A percentile compares a stretch with the other conserved stretches of the same genome.
phyloP scores from a whole-genome alignment of 192 early-diverging fungal species.

The Lobosporangium transversale region DNA sequence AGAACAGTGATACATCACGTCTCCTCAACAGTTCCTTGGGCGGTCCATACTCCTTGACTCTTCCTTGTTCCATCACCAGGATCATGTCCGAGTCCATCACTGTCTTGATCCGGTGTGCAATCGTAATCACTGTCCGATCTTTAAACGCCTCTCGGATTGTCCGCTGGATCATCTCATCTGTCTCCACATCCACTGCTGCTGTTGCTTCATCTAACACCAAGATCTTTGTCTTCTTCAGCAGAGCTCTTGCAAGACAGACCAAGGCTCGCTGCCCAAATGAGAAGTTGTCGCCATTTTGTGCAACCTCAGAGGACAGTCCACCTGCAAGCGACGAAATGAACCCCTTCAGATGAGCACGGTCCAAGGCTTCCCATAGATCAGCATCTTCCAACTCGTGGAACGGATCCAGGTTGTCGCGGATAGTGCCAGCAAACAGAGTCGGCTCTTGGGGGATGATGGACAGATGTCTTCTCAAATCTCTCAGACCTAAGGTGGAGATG shows the following conservation, averaged over 20 bases:
- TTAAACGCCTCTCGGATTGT: slow-evolving; percentile 81
- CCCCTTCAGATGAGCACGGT: slow-evolving; percentile 36
- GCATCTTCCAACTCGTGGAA: slow-evolving; percentile 58
- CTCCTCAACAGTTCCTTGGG: slow-evolving; percentile 8
- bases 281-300: slow-evolving; percentile 74
- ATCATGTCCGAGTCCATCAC: slow-evolving; percentile 87
- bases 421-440: slow-evolving; percentile 65
- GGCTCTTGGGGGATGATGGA: slow-evolving; percentile 89
- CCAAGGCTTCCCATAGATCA: slow-evolving; percentile 69
- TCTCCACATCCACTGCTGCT: slow-evolving; percentile 79
- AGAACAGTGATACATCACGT: slow-evolving; percentile 10
- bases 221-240: slow-evolving; percentile 66
- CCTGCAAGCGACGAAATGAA: slow-evolving; percentile 19
- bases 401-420: slow-evolving; percentile 85
- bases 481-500: slow-evolving; percentile 65
- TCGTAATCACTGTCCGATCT: slow-evolving; percentile 82
- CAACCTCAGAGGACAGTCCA: slow-evolving; percentile 33
- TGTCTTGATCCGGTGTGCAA: slow-evolving; percentile 89
- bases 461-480: slow-evolving; percentile 67
- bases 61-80: slow-evolving; percentile 68
- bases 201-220: slow-evolving; percentile 58
- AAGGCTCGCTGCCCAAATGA: slow-evolving; percentile 80
- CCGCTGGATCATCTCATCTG: slow-evolving; percentile 85
- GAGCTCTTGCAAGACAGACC: slow-evolving; percentile 65
- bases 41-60: slow-evolving; percentile 15